Conservation (phyloP, 345 rosid species). For the Sisymbrium irio region DNA sequence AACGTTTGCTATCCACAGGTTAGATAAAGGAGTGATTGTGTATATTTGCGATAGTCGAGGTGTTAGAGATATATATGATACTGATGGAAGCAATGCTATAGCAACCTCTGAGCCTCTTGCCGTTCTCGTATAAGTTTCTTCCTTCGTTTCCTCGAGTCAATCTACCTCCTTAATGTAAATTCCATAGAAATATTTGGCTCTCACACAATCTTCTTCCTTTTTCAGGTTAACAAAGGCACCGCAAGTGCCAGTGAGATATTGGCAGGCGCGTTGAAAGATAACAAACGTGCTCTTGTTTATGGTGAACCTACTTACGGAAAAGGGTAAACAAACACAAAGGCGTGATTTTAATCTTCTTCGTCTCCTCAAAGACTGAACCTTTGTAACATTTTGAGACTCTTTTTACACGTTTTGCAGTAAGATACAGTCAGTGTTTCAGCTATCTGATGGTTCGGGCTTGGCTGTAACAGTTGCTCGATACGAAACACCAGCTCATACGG, state of each 20-base stretch:
- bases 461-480: conserved; percentile 94
- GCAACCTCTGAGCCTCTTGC: conserved; percentile 85
- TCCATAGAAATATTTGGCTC: not conserved
- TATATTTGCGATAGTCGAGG: conserved; percentile 87
- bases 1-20: conserved; percentile 48
- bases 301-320: conserved; percentile 95
- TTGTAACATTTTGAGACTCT: conserved; percentile 10
- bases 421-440: conserved; percentile 90
- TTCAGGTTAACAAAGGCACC: conserved; percentile 93
- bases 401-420: conserved; percentile 50
- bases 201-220: not conserved
- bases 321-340: conserved; percentile 58
- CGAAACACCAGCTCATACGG: conserved; percentile 88
- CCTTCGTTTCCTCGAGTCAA: not conserved
- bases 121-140: conserved; percentile 54
- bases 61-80: conserved; percentile 83
- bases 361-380: not conserved
- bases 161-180: not conserved
- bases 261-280: conserved; percentile 94
- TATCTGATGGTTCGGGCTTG: conserved; percentile 95
- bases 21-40: conserved; percentile 93
- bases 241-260: conserved; percentile 98
- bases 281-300: conserved; percentile 75
- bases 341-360: not conserved
- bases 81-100: conserved; percentile 77